phyloP scores from a whole-genome alignment of 495 filamentous ascomycete genomes.

The Chaetomium cochliodes region DNA sequence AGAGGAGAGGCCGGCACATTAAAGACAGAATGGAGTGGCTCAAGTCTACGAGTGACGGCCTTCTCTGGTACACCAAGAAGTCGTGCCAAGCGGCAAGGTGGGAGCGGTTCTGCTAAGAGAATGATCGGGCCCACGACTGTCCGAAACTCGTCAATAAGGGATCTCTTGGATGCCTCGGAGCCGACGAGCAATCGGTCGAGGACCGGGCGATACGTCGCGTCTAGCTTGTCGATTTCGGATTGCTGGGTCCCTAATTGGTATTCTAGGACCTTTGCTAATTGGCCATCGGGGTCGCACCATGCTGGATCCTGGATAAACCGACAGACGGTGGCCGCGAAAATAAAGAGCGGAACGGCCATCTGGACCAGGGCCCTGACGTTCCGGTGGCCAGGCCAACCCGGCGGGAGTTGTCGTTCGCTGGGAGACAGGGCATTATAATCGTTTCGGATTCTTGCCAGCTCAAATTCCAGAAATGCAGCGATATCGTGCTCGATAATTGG shows the following conservation, averaged over 20 bases:
- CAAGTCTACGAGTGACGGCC: background rate
- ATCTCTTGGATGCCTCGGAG: slow-evolving; percentile 19
- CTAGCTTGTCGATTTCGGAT: slow-evolving; percentile 36
- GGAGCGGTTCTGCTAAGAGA: background rate
- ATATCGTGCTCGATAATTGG: slow-evolving; percentile 40
- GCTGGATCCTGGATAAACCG: slow-evolving; percentile 37
- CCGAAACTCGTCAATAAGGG: slow-evolving; percentile 34
- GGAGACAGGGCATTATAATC: slow-evolving; percentile 26
- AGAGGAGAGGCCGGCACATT: background rate
- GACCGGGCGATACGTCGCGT: slow-evolving; percentile 38
- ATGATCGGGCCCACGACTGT: background rate
- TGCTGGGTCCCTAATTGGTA: slow-evolving; percentile 25
- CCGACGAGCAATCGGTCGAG: slow-evolving; percentile 32
- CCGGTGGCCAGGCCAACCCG: slow-evolving; percentile 44
- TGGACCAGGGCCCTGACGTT: slow-evolving; percentile 35
- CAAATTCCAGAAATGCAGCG: slow-evolving; percentile 32
- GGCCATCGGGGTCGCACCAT: slow-evolving; percentile 26
- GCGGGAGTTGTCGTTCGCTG: slow-evolving; percentile 15
- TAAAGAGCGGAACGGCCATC: slow-evolving; percentile 46
- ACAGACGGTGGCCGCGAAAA: slow-evolving; percentile 46
- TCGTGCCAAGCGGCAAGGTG: background rate
- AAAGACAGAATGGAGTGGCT: background rate
- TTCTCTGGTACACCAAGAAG: slow-evolving; percentile 18
- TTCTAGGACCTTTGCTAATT: slow-evolving; percentile 34
- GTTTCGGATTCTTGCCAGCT: slow-evolving; percentile 27